Percentiles rank a stretch among this genome's conserved stretches.
Evolutionary conservation across 345 rosid species (phyloP).

Genomic region (Ricinus communis): DNA sequence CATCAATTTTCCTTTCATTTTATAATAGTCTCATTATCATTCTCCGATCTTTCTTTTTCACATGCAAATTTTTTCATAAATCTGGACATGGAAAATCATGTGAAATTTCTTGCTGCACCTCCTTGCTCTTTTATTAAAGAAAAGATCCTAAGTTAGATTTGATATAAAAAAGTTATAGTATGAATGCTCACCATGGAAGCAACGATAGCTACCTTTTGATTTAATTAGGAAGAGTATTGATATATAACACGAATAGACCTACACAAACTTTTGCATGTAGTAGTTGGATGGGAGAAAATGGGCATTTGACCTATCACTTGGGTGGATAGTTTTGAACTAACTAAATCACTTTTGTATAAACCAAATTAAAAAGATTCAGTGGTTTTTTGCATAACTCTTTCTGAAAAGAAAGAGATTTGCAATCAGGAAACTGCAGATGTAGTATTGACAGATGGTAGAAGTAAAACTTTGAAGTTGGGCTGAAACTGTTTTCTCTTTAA

Average conservation of each 20-base stretch:
- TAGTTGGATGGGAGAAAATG: too few relatives aligned
- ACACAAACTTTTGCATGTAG: too few relatives aligned
- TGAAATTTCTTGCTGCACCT: not conserved
- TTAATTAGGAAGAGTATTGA: not conserved
- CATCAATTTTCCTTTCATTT: not conserved
- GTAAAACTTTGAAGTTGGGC: not conserved
- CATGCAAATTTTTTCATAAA: not conserved
- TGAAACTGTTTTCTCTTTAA: not conserved
- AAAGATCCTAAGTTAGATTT: not conserved
- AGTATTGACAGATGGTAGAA: not conserved
- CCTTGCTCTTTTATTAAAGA: not conserved
- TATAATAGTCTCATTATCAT: not conserved
- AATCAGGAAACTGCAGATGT: too few relatives aligned
- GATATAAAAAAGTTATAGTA: not conserved
- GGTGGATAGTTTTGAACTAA: too few relatives aligned
- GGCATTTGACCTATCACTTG: too few relatives aligned
- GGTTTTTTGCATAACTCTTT: too few relatives aligned
- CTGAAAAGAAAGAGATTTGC: too few relatives aligned
- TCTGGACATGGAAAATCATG: not conserved
- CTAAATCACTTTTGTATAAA: too few relatives aligned
- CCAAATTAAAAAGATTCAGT: too few relatives aligned
- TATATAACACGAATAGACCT: too few relatives aligned
- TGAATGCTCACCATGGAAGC: not conserved
- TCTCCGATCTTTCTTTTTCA: not conserved
- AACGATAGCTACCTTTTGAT: not conserved